Conservation (phyloP, 441 rosid genomes). For the Arabidopsis hybrid region DNA sequence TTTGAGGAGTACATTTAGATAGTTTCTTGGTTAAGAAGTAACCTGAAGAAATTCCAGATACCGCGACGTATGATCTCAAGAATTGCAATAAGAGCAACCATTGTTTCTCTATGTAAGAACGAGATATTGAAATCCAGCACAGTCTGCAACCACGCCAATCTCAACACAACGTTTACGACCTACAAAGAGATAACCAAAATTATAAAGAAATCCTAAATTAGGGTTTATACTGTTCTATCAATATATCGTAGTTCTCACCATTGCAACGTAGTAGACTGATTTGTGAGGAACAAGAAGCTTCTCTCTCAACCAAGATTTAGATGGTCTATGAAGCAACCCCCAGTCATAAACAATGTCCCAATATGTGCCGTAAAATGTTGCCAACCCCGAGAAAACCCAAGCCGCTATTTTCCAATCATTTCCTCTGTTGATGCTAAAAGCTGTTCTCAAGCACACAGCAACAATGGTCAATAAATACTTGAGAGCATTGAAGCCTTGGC, state of each 20-base stretch:
- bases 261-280: conserved; percentile 60
- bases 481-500: conserved; percentile 63
- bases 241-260: conserved; percentile 47
- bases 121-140: conserved; percentile 48
- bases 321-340: conserved; percentile 69
- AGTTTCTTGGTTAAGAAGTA: conserved; percentile 24
- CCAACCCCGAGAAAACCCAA: conserved; percentile 57
- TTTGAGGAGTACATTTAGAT: background rate
- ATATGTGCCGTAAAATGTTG: conserved; percentile 59
- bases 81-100: conserved; percentile 57
- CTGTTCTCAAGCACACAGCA: conserved; percentile 67
- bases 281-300: conserved; percentile 73
- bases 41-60: conserved; percentile 93
- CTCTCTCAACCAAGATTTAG: conserved; percentile 75
- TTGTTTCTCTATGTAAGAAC: conserved; percentile 48
- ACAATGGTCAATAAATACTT: conserved; percentile 68
- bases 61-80: conserved; percentile 84
- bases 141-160: conserved; percentile 77
- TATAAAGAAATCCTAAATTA: background rate
- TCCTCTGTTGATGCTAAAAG: conserved; percentile 50
- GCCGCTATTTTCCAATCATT: conserved; percentile 55
- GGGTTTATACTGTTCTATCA: background rate
- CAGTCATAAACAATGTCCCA: conserved; percentile 87
- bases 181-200: conserved; percentile 26
- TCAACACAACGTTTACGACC: conserved; percentile 65